Base-by-base conservation (phyloP, 345 rosid species). In the Melaleuca alternifolia region DNA sequence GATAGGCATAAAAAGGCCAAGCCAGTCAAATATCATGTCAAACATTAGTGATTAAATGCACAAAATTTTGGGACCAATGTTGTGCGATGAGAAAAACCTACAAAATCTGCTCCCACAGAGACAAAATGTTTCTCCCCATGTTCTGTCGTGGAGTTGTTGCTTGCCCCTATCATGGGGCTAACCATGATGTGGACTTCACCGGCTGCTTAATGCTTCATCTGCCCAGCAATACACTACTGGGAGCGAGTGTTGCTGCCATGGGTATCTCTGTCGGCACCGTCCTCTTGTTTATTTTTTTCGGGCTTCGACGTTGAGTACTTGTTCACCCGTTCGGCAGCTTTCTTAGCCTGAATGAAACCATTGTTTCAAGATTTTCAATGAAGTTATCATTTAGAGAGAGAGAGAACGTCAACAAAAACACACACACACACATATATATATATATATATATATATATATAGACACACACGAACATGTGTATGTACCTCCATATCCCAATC, bases 401-500 rank as follows among this genome's bases (percentile, higher is more conserved):
- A 71, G 79, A 65, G 24, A 24, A 71, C 9, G 48, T 18, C 24
- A 9, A 71, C 79, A 20, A 71, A 10, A n/a, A n/a, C n/a, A n/a
- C n/a, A n/a, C n/a, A n/a, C n/a, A n/a, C n/a, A n/a, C n/a, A n/a
- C 13, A 71, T 71, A 18, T 37, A 71, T 41, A 33, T 37, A 18
- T 37, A n/a, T n/a, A n/a, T n/a, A n/a, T n/a, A n/a, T n/a, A n/a
- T n/a, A n/a, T n/a, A n/a, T n/a, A n/a, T n/a, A n/a, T n/a, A n/a
- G n/a, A n/a, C n/a, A n/a, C n/a, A n/a, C n/a, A n/a, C n/a, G 6
- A 18, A 18, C 23, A 11, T 9, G 14, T 11, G 24, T 4, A 71
- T 71, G 11, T 88, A 93, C 97, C 95, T 96, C 96, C 24, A 90
- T 89, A 2, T 92, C 89, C 98, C 98, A 95, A 84, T 97, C 90